phyloP scores from a whole-genome alignment of 2,329 filamentous ascomycete species.

The Calonectria honghensis region DNA sequence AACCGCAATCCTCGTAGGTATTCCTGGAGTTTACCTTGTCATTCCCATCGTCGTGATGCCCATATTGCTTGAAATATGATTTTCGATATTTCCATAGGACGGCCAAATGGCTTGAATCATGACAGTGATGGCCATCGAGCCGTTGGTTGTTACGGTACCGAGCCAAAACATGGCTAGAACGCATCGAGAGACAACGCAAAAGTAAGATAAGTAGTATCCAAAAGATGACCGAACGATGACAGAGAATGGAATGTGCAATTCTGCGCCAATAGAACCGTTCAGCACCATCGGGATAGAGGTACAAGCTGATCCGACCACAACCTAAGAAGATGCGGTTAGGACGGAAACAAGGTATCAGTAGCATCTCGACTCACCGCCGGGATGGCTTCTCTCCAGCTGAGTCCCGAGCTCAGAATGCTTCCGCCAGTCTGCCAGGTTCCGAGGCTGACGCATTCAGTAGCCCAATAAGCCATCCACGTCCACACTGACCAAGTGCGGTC shows the following conservation, averaged over 20 bases:
- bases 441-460: background rate
- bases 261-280: background rate
- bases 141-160: background rate
- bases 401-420: background rate
- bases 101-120: constrained; percentile 16
- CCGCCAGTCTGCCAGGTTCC: background rate
- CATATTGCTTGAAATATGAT: background rate
- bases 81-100: background rate
- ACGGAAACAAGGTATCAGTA: background rate
- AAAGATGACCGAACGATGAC: background rate
- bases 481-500: constrained; percentile 2
- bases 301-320: background rate
- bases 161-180: constrained; percentile 7
- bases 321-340: background rate
- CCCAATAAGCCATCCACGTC: background rate
- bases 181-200: background rate
- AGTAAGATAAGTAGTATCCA: background rate
- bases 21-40: background rate
- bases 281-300: background rate
- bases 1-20: no score
- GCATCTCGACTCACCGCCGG: background rate
- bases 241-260: background rate
- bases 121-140: background rate
- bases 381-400: constrained; percentile 9
- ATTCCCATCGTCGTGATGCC: background rate